A percentile compares a stretch with the other conserved stretches of the same genome.
Conservation (phyloP, 768 basidiomycete species). For the Cystoderma amianthinum region DNA sequence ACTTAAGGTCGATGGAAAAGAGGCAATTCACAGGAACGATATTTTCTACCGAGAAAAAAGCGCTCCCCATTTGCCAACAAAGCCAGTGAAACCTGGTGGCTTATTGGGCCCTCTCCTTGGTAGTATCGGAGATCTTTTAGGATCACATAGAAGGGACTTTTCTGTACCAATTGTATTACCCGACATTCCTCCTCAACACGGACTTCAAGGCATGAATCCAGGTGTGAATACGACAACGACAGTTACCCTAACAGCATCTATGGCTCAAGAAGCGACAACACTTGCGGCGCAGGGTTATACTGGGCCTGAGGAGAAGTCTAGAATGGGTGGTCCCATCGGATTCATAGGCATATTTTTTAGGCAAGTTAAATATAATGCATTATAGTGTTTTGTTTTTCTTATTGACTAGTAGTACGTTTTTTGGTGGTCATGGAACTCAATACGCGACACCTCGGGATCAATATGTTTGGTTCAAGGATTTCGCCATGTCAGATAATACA, state of each 20-base stretch:
- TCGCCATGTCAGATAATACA: constrained; percentile 27
- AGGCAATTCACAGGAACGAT: constrained; percentile 46
- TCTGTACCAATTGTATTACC: neutral
- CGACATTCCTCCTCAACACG: too few relatives aligned
- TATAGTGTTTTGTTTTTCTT: neutral
- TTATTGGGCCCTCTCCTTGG: too few relatives aligned
- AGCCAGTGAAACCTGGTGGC: constrained; percentile 1
- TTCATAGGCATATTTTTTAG: constrained; percentile 71
- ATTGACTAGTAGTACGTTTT: constrained; percentile 24
- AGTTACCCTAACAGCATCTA: too few relatives aligned
- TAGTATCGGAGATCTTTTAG: neutral
- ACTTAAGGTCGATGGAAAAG: constrained; percentile 55
- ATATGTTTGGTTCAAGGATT: constrained; percentile 63
- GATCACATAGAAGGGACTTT: neutral
- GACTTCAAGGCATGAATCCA: too few relatives aligned
- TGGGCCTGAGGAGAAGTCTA: constrained; percentile 9
- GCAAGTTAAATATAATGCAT: constrained; percentile 22
- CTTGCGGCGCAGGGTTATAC: constrained; percentile 2
- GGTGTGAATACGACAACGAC: too few relatives aligned
- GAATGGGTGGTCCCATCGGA: constrained; percentile 18
- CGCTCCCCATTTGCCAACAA: constrained; percentile 1
- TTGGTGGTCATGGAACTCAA: constrained; percentile 62
- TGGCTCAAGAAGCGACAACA: neutral
- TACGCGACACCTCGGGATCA: constrained; percentile 74
- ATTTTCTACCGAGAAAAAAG: constrained; percentile 51